Evolutionary conservation across 2,329 filamentous ascomycete genomes (phyloP).

Genomic region (Penicillium rolfsii): DNA sequence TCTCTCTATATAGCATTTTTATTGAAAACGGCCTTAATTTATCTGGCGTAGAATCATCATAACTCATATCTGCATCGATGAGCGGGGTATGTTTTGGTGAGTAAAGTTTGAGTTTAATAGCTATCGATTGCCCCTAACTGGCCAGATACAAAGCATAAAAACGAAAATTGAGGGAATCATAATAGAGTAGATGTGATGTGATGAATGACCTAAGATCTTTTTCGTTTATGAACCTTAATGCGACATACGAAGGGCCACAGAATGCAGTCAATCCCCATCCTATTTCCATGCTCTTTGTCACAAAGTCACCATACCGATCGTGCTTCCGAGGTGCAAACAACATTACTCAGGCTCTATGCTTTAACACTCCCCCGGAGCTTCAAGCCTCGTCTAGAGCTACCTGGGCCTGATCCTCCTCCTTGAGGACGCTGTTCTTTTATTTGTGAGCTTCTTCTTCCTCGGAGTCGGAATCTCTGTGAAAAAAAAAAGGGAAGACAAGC

Average conservation of each 20-base stretch:
- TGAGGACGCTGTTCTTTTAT: background rate
- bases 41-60: background rate
- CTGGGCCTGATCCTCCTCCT: background rate
- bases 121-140: background rate
- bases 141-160: background rate
- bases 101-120: background rate
- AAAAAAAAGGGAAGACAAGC: too few relatives aligned
- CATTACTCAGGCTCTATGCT: too few relatives aligned
- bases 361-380: background rate
- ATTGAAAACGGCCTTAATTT: background rate
- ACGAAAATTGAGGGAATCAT: background rate
- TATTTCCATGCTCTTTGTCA: too few relatives aligned
- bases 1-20: background rate
- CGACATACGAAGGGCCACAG: background rate
- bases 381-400: background rate
- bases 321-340: too few relatives aligned
- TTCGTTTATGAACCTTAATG: background rate
- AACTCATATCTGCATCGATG: background rate
- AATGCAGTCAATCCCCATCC: too few relatives aligned
- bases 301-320: too few relatives aligned
- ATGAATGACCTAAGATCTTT: too few relatives aligned
- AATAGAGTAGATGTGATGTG: too few relatives aligned
- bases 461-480: too few relatives aligned
- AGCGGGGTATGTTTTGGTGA: background rate
- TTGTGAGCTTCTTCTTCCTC: background rate